Base-by-base conservation (phyloP, 2,329 filamentous ascomycete genomes). In the Graphilbum sp. region DNA sequence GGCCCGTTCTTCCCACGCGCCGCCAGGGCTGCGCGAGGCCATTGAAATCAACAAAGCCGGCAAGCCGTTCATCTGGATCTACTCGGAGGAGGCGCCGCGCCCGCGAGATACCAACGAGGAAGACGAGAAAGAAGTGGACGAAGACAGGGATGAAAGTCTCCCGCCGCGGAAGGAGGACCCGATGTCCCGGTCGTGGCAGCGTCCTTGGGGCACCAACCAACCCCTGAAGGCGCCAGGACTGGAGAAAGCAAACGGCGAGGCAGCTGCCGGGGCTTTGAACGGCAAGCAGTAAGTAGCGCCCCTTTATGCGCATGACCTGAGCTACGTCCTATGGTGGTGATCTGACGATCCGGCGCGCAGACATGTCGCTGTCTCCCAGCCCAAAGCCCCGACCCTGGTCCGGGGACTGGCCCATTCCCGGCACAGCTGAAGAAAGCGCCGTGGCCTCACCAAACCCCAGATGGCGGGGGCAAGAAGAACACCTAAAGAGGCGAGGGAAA, bases 31-130 rank as follows among this genome's bases (percentile, higher is more conserved):
- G 9, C 35, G 15, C 2, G 34, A 39, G 15, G 41, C 41, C 6
- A 23, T 40, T 5, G 35, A 43, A 10, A 27, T 43, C 16, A 43
- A 40, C 38, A 37, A 39, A 24, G 15, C 23, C 1, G 41, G 41
- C 3, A 38, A 38, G 23, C 32, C 41, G 2, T 20, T 43, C 9
- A 18, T 27, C 9, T 43, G 41, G 41, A 36, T 33, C 16, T 43
- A 39, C 29, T 31, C 30, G 9, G 18, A 20, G 13, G 37, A 20
- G 5, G 4, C 18, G 2, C 40, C 40, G 2, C 34, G 25, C 7
- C 11, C 16, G 8, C 34, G 36, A 10, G 35, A 41, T 5, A 19
- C 35, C 9, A 16, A 13, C 11, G 13, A 30, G 7, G 35, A 30
- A 20, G 35, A 34, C 23, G 23, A 25, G 7, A 12, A 25, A 12